phyloP scores from a whole-genome alignment of 225 moss, liverwort and hornwort species.

The Neckera pumila region DNA sequence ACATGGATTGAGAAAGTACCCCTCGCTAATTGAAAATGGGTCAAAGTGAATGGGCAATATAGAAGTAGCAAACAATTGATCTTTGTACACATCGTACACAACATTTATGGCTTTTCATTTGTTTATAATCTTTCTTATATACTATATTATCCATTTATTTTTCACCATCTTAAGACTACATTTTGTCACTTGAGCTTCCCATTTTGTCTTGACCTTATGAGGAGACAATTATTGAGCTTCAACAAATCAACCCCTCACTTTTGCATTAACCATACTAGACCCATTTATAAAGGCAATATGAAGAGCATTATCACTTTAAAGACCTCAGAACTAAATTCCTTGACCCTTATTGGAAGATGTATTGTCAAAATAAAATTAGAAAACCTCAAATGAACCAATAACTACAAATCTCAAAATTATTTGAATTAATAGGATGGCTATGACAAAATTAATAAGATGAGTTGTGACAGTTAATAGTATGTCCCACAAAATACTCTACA shows the following conservation, averaged over 20 bases:
- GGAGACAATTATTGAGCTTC: neutral
- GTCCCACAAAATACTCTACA: rapidly evolving
- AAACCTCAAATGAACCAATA: neutral
- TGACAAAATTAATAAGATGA: no score
- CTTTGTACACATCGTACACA: rapidly evolving
- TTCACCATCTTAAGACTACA: neutral
- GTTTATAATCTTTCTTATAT: no score
- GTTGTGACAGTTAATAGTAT: neutral
- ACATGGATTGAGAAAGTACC: neutral
- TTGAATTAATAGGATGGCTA: neutral
- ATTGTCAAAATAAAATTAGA: neutral
- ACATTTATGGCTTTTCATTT: neutral
- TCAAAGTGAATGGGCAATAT: neutral
- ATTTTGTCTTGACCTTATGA: rapidly evolving
- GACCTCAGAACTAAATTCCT: rapidly evolving
- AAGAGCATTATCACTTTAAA: neutral
- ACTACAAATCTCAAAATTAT: no score
- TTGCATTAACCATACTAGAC: no score
- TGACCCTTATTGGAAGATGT: neutral
- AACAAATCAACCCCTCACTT: neutral
- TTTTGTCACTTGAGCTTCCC: neutral
- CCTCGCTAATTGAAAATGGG: neutral
- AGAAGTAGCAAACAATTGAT: neutral
- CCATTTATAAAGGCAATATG: rapidly evolving
- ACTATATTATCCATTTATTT: neutral